Conservation (phyloP, 495 filamentous ascomycete genomes). For the Neurospora tetraspora region DNA sequence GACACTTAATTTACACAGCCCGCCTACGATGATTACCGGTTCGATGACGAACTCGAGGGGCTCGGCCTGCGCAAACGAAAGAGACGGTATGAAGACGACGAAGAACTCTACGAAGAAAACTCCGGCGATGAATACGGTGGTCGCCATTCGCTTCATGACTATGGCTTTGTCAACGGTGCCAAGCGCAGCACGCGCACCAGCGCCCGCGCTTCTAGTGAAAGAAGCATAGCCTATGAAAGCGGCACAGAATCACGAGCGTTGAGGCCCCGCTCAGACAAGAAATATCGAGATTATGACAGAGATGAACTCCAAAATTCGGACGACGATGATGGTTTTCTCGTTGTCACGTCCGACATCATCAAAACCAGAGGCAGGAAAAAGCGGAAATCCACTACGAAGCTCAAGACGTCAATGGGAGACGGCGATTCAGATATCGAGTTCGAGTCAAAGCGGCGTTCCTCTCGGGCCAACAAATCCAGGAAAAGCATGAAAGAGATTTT, state of each 20-base stretch:
- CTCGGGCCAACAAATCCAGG: constrained; percentile 31
- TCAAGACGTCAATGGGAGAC: background rate
- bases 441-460: constrained; percentile 43
- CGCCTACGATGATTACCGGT: background rate
- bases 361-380: constrained; percentile 7
- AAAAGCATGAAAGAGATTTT: constrained; percentile 54
- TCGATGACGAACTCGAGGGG: constrained; percentile 7
- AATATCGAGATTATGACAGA: constrained; percentile 24
- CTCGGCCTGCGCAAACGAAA: constrained; percentile 14
- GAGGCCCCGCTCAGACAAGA: constrained; percentile 1
- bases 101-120: constrained; percentile 21
- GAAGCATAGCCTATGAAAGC: background rate
- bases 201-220: constrained; percentile 5
- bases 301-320: constrained; percentile 34
- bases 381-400: background rate
- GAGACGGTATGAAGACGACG: constrained; percentile 18
- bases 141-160: constrained; percentile 2
- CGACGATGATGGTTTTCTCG: constrained; percentile 21
- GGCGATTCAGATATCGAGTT: constrained; percentile 35
- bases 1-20: background rate
- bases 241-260: background rate
- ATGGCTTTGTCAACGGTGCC: background rate
- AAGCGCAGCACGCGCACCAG: constrained; percentile 15
- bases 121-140: background rate
- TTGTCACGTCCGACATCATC: constrained; percentile 32